A percentile compares a stretch with the other conserved stretches of the same genome.
Evolutionary conservation across 2,329 filamentous ascomycete genomes (phyloP).

Genomic region (Rhinocladiella mackenziei): DNA sequence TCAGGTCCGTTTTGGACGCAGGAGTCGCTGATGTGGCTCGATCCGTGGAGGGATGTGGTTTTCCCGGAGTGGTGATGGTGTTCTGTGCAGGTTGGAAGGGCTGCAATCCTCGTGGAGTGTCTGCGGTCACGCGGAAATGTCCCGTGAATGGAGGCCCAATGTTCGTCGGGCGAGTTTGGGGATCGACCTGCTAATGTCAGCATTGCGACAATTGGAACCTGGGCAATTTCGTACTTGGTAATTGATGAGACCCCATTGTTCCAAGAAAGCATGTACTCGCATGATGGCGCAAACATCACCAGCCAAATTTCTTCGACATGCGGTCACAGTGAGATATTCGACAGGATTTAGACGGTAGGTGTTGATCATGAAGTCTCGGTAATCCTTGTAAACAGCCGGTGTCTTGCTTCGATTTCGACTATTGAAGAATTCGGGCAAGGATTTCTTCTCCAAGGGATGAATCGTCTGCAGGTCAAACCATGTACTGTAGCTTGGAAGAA

Average conservation of each 20-base stretch:
- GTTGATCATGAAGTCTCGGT: slow-evolving; percentile 99
- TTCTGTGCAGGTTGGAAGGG: slow-evolving; percentile 89
- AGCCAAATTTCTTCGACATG: slow-evolving; percentile 88
- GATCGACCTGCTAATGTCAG: slow-evolving; percentile 69
- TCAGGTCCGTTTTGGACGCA: slow-evolving; percentile 72
- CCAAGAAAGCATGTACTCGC: slow-evolving; percentile 94
- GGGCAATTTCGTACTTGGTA: slow-evolving; percentile 68
- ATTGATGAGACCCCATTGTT: slow-evolving; percentile 98
- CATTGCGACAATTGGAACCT: slow-evolving; percentile 15
- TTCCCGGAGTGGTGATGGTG: slow-evolving; percentile 60
- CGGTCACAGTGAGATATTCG: slow-evolving; percentile 95
- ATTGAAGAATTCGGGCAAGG: slow-evolving; percentile 97
- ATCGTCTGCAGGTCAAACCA: slow-evolving; percentile 99
- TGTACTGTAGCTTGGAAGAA: slow-evolving; percentile 93
- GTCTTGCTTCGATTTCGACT: slow-evolving; percentile 97
- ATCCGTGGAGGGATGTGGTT: slow-evolving; percentile 65
- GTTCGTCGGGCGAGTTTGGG: slow-evolving; percentile 88
- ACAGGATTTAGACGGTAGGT: slow-evolving; percentile 93
- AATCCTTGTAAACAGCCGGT: slow-evolving; percentile 94
- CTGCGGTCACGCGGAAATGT: slow-evolving; percentile 92
- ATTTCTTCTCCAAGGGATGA: slow-evolving; percentile 88
- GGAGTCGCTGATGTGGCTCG: slow-evolving; percentile 62
- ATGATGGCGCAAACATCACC: slow-evolving; percentile 99
- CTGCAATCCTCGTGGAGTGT: slow-evolving; percentile 90
- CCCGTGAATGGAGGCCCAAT: slow-evolving; percentile 96